Evolutionary conservation across 1,284 basidiomycete genomes (phyloP), one percentile per base, ranked within the genome.

Genomic region (Fistulinella staudtii): DNA sequence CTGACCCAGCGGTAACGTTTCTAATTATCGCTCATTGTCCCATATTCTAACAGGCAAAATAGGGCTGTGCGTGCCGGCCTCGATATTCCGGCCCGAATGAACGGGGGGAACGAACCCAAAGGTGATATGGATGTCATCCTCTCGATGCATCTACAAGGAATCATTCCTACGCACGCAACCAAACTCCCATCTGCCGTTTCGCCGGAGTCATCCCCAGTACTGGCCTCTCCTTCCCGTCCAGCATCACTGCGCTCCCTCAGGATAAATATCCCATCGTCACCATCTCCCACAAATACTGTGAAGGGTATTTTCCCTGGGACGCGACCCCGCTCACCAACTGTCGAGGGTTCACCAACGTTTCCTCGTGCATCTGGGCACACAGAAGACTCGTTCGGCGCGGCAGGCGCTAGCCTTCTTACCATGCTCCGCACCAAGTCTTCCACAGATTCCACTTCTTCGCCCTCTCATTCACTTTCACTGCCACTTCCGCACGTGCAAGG

Each of bases 41-140:
- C 22, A 33, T 20, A 28, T 13, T 46, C 45, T 52, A 22, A 53
- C 14, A 13, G 18, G 11, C 39, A 23, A 27, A 23, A 21, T 49
- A 86, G 84, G 55, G 79, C 82, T 39, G 67, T 83, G 30, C 79
- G 79, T 15, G 82, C 79, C 14, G 85, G 84, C 15, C 61, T 86
- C 27, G 76, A 79, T 31, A 65, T 75, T 29, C 69, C 76, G 17
- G 57, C 68, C 0, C 67, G 67, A 28, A 65, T 69, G 20, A 55
- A 70, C 14, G 68, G 69, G 24, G 67, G 64, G 11, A 64, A 75
- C 29, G 85, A 85, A 48, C 85, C 85, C 17, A 73, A 79, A 41
- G 85, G 85, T 5, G 85, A 88, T 56, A 75, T 88, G 69, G 85
- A 88, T 59, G 85, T 87, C 39, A 83, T 87, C 76, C 70, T 88